Evolutionary conservation across 805 yeast genomes (phyloP).

Genomic region (Myxozyma lipomycoides): DNA sequence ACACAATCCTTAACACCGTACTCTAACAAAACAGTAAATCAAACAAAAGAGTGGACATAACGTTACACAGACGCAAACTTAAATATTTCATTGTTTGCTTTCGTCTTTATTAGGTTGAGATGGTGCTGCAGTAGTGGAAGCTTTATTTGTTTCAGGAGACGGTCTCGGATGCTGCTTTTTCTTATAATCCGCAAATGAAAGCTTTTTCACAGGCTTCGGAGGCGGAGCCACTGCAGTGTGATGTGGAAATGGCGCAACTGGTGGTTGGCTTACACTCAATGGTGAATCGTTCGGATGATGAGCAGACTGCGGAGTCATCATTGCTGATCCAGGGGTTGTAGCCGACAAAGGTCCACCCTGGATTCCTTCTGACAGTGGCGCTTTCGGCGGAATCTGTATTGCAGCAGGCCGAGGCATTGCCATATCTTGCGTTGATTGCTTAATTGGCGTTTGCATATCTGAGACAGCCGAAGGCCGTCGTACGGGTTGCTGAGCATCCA

Average conservation of each 20-base stretch:
- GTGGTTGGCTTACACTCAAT: background rate
- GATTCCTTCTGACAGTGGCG: background rate
- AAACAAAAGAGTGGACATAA: too few species aligned
- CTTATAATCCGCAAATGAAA: slow-evolving; percentile 31
- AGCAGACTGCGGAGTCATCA: background rate
- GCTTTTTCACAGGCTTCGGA: slow-evolving; percentile 29
- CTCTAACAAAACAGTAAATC: background rate
- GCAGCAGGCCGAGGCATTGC: too few species aligned
- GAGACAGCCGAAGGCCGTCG: too few species aligned
- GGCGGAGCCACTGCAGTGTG: slow-evolving; percentile 15
- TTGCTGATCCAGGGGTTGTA: background rate
- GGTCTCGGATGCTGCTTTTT: slow-evolving; percentile 26
- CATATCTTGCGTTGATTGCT: too few species aligned
- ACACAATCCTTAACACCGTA: background rate
- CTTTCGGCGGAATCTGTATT: background rate
- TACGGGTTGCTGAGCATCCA: too few species aligned
- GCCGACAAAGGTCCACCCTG: too few species aligned
- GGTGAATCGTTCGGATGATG: background rate
- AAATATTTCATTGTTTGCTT: background rate
- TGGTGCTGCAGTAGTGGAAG: background rate
- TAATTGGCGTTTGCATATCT: background rate
- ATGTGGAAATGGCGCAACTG: background rate
- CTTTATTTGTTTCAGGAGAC: background rate
- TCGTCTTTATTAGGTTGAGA: background rate
- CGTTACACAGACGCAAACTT: too few species aligned